A percentile compares a stretch with the other conserved stretches of the same genome.
These are phyloP conservation scores for Yamadazyma aaseri DNA, from an alignment of 1,139 yeast genomes.

Conservation along the genomic window DNA sequence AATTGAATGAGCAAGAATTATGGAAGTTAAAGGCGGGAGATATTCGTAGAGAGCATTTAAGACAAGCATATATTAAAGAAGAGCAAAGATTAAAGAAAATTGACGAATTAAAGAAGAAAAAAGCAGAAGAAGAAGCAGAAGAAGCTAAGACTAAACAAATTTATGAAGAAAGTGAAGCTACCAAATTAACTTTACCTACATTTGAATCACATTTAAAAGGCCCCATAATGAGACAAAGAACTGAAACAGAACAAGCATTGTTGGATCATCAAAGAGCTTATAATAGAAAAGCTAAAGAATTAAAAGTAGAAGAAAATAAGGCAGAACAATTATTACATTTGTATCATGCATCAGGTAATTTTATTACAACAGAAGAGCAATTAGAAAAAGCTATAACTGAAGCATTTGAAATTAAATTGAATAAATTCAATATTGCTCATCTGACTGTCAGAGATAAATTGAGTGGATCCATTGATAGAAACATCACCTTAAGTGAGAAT, in stretches of 20 bases:
- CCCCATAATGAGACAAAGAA: conserved; percentile 70
- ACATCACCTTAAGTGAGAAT: conserved; percentile 27
- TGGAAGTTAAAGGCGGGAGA: conserved; percentile 60
- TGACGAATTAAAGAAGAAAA: conserved; percentile 33
- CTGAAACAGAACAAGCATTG: conserved; percentile 58
- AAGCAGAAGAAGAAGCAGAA: conserved; percentile 25
- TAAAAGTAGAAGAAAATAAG: conserved; percentile 38
- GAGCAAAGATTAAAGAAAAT: conserved; percentile 47
- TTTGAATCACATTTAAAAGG: conserved; percentile 66
- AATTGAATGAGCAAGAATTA: conserved; percentile 31
- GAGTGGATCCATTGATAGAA: conserved; percentile 27
- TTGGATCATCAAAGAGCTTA: conserved; percentile 41
- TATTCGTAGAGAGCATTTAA: conserved; percentile 70
- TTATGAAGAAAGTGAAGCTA: conserved; percentile 50
- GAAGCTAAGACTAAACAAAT: conserved; percentile 14
- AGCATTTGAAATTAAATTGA: conserved; percentile 51
- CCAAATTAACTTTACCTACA: conserved; percentile 74
- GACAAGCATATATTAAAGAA: conserved; percentile 65
- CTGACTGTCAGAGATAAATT: conserved; percentile 38
- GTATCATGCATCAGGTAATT: conserved; percentile 68
- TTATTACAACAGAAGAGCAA: conserved; percentile 64
- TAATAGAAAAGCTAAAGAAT: conserved; percentile 35
- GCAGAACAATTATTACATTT: conserved; percentile 62
- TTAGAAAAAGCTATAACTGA: conserved; percentile 55
- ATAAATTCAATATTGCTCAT: conserved; percentile 36